phyloP scores from a whole-genome alignment of 2,329 filamentous ascomycete species.

The Talaromyces sp. region DNA sequence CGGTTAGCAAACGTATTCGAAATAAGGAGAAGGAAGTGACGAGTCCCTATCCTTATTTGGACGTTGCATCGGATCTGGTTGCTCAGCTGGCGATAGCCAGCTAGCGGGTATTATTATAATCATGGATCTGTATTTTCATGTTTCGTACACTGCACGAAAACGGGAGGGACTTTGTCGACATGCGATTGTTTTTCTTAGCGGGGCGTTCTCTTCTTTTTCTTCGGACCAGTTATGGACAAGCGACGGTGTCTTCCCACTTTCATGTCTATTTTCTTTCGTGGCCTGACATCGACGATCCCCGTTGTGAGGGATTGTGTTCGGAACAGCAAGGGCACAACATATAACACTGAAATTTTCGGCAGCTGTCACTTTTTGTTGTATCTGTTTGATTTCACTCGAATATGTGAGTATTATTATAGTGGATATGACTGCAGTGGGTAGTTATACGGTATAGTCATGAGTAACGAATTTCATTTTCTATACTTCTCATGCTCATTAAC shows the following conservation, averaged over 20 bases:
- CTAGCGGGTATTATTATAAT: not conserved
- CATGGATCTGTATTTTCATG: no score
- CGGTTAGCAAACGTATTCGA: slow-evolving; percentile 44
- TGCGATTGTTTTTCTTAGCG: not conserved
- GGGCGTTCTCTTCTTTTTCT: not conserved
- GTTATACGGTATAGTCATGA: not conserved
- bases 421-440: not conserved
- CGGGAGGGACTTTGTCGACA: not conserved
- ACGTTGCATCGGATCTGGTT: slow-evolving; percentile 86
- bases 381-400: not conserved
- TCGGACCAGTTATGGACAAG: not conserved
- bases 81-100: slow-evolving; percentile 79
- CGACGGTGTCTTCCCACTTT: not conserved
- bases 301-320: no score
- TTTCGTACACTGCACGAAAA: not conserved
- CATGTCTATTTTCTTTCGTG: not conserved
- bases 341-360: no score
- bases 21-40: slow-evolving; percentile 92
- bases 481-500: no score
- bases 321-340: no score
- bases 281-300: not conserved
- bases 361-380: not conserved
- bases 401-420: not conserved
- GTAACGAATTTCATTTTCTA: not conserved
- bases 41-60: slow-evolving; percentile 90